A percentile compares a stretch with the other conserved stretches of the same genome.
Conservation (phyloP, 768 basidiomycete genomes). For the Mycena kentingensis region DNA sequence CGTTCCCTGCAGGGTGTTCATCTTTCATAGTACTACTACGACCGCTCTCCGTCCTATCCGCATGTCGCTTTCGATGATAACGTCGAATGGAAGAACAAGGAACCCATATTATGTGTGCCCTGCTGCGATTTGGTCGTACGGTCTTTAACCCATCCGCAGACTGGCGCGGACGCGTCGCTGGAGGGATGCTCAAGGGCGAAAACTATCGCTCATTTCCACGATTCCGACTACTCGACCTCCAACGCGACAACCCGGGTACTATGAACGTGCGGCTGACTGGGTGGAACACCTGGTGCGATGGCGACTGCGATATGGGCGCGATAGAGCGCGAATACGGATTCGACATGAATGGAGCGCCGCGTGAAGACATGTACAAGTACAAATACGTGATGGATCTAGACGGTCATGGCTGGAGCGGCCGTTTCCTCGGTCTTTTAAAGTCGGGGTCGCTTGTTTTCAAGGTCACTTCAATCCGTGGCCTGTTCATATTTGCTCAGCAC, state of each 20-base stretch:
- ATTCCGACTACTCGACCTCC: constrained; percentile 4
- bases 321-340: constrained; percentile 1
- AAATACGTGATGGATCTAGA: constrained; percentile 2
- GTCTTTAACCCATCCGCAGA: neutral
- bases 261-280: constrained; percentile 2
- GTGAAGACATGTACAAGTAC: constrained; percentile 1
- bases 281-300: constrained; percentile 1
- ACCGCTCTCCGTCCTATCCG: neutral
- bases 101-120: neutral
- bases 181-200: neutral
- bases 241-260: neutral
- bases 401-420: constrained; percentile 3
- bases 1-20: neutral
- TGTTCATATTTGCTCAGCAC: neutral
- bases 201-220: constrained; percentile 3
- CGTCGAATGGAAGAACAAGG: constrained; percentile 3
- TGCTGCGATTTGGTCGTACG: neutral
- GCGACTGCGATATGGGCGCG: neutral
- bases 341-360: neutral
- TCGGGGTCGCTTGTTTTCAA: constrained; percentile 6
- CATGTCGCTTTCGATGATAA: neutral
- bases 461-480: neutral
- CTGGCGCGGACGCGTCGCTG: neutral
- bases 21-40: constrained; percentile 3
- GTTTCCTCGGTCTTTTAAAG: constrained; percentile 1